Percentiles rank a stretch among this genome's conserved stretches.
These are phyloP conservation scores for Cryptococcus wingfieldii DNA, from an alignment of 1,284 basidiomycete species.

Conservation along the genomic window DNA sequence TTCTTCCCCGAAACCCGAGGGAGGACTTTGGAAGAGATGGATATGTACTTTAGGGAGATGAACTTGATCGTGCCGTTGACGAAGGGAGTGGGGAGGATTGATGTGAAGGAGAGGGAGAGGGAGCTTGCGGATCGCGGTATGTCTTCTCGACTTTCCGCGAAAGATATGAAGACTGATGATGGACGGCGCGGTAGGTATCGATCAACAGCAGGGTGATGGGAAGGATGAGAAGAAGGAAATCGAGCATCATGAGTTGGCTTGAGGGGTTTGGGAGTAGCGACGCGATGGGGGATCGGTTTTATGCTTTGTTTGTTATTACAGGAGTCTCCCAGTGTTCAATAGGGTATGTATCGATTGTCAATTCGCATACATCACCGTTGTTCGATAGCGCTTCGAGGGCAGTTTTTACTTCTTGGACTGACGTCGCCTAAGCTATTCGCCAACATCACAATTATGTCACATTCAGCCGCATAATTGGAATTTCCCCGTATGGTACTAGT, in stretches of 20 bases:
- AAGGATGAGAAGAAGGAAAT: neutral
- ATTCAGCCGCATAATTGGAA: too few relatives aligned
- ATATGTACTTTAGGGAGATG: slow-evolving; percentile 55
- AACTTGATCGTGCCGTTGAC: slow-evolving; percentile 56
- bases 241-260: neutral
- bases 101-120: slow-evolving; percentile 51
- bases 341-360: too few relatives aligned
- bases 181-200: neutral
- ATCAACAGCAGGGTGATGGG: slow-evolving; percentile 1
- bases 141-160: neutral
- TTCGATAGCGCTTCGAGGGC: too few relatives aligned
- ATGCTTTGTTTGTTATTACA: too few relatives aligned
- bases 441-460: too few relatives aligned
- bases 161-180: neutral
- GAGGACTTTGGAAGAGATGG: slow-evolving; percentile 55
- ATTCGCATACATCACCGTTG: too few relatives aligned
- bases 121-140: slow-evolving; percentile 42
- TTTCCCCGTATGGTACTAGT: too few relatives aligned
- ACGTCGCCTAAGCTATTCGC: too few relatives aligned
- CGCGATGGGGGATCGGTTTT: too few relatives aligned
- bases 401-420: too few relatives aligned
- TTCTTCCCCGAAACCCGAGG: slow-evolving; percentile 38
- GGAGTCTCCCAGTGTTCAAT: too few relatives aligned
- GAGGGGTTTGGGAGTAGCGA: neutral
- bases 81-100: slow-evolving; percentile 41